These are phyloP conservation scores for Quercus phellos DNA, from an alignment of 331 rosid species.

Conservation along the genomic window DNA sequence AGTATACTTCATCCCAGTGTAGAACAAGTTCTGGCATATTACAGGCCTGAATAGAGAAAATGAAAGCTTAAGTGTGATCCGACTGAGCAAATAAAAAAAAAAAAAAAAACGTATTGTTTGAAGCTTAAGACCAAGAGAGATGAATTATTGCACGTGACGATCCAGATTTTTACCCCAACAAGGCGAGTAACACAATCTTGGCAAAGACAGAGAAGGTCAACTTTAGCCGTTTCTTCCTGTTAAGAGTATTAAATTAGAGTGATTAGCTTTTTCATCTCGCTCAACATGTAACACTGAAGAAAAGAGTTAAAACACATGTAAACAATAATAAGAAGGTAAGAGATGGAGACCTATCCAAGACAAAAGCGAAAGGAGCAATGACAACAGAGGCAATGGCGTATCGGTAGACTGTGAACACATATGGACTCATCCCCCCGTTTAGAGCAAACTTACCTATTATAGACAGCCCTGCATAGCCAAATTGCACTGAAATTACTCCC, in stretches of 20 bases:
- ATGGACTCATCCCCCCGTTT: conserved; percentile 8
- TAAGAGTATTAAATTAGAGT: neutral
- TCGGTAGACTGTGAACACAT: conserved; percentile 39
- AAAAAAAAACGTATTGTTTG: neutral
- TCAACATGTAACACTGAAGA: too few relatives aligned
- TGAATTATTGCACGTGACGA: neutral
- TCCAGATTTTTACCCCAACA: conserved; percentile 30
- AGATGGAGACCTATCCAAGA: too few relatives aligned
- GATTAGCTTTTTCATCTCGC: neutral
- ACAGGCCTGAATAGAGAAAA: conserved; percentile 39
- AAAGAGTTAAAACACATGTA: neutral
- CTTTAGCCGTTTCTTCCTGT: conserved; percentile 42
- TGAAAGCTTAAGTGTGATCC: neutral
- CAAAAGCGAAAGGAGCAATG: conserved; percentile 45
- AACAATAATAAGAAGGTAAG: neutral
- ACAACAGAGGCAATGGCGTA: conserved; percentile 35
- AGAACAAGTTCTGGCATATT: conserved; percentile 32
- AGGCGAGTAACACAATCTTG: conserved; percentile 15
- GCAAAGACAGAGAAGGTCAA: conserved; percentile 23
- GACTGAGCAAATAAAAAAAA: neutral
- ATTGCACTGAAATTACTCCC: too few relatives aligned
- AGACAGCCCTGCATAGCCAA: conserved; percentile 31
- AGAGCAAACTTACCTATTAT: conserved; percentile 34
- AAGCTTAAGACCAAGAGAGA: neutral
- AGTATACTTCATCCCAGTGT: too few relatives aligned